phyloP scores from a whole-genome alignment of 768 basidiomycete species.

The Serendipita sp. region DNA sequence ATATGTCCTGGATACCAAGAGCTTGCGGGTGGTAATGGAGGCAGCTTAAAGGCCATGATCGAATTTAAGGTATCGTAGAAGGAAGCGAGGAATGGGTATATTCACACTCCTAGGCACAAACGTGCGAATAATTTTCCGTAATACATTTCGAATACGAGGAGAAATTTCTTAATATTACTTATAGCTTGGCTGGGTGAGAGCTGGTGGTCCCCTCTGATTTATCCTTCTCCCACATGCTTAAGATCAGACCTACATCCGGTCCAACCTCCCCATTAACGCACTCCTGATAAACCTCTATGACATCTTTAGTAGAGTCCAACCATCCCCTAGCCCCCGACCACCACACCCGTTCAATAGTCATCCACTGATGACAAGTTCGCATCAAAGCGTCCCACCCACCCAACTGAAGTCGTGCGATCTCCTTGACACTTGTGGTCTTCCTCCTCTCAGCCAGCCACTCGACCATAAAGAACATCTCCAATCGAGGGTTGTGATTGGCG shows the following conservation, averaged over 20 bases:
- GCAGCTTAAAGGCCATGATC: conserved; percentile 14
- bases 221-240: conserved; percentile 43
- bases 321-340: conserved; percentile 19
- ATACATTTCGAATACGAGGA: not conserved
- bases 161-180: not conserved
- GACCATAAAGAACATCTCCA: conserved; percentile 50
- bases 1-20: conserved; percentile 98
- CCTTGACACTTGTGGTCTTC: conserved; percentile 27
- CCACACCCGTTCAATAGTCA: conserved; percentile 31
- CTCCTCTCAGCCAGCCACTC: conserved; percentile 48
- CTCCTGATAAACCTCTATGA: conserved; percentile 33
- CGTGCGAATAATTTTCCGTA: no score
- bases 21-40: conserved; percentile 48
- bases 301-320: conserved; percentile 16
- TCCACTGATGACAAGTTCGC: conserved; percentile 39
- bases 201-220: not conserved
- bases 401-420: conserved; percentile 36
- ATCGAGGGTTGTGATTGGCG: conserved; percentile 25
- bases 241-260: conserved; percentile 42
- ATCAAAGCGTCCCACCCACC: conserved; percentile 45
- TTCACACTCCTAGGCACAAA: not conserved
- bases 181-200: not conserved
- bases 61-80: not conserved
- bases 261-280: conserved; percentile 30
- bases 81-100: not conserved